These are phyloP conservation scores for Ganoderma lingzhi DNA, from an alignment of 1,284 basidiomycete species.

Conservation along the genomic window DNA sequence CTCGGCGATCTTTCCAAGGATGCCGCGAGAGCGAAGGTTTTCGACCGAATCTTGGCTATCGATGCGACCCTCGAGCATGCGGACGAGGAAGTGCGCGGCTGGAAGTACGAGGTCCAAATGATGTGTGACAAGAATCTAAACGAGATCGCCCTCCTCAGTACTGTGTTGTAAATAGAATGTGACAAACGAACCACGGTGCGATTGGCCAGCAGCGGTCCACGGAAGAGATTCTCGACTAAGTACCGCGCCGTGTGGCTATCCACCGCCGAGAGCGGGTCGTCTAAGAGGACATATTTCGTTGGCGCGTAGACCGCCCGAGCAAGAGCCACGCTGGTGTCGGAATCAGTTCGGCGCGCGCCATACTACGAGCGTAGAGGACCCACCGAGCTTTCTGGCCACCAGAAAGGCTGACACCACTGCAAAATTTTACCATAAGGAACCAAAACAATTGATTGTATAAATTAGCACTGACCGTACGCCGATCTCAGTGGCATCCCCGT, in stretches of 20 bases:
- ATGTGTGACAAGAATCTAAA: conserved; percentile 74
- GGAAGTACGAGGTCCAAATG: conserved; percentile 82
- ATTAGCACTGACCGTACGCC: conserved; percentile 42
- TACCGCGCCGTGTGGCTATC: conserved; percentile 80
- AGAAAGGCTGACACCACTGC: conserved; percentile 61
- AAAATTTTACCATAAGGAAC: background rate
- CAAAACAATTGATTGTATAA: background rate
- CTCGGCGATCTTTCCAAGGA: conserved; percentile 66
- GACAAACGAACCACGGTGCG: conserved; percentile 67
- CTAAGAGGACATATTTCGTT: conserved; percentile 70
- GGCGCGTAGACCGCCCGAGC: conserved; percentile 73
- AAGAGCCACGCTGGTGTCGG: conserved; percentile 61
- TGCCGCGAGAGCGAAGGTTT: conserved; percentile 64
- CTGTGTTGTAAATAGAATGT: too few relatives aligned
- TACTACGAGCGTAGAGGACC: conserved; percentile 17
- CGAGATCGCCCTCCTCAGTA: background rate
- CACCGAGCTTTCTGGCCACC: conserved; percentile 74
- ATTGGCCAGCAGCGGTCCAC: conserved; percentile 69
- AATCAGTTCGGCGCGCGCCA: too few relatives aligned
- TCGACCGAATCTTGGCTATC: conserved; percentile 73
- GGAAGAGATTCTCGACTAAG: conserved; percentile 69
- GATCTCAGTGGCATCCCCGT: conserved; percentile 48
- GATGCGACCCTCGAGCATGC: conserved; percentile 78
- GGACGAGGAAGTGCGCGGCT: conserved; percentile 71
- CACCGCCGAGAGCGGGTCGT: conserved; percentile 78